Evolutionary conservation across 2,329 filamentous ascomycete species (phyloP), one percentile per base, ranked within the genome.

Genomic region (Fusarium devonianum): DNA sequence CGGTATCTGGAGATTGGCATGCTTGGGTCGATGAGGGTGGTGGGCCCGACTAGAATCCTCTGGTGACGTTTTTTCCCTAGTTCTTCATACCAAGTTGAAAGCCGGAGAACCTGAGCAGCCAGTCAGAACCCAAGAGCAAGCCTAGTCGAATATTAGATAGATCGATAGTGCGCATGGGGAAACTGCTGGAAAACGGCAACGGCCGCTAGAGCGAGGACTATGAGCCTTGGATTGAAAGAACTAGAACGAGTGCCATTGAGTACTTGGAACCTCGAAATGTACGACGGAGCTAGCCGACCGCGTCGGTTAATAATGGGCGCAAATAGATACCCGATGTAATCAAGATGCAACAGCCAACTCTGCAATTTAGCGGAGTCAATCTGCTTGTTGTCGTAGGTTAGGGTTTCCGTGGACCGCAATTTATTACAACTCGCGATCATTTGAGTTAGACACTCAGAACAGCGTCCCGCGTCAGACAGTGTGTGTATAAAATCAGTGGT

Each of bases 311-410:
- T 16, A 30, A 41, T 17, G 18, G 26, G 38, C 49, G 49, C 42
- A 14, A 54, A 49, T 44, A 50, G 26, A 54, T 28, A 58, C 49
- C 49, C 55, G 55, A 54, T 34, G 55, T 42, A 54, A 41, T 34
- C 16, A 48, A 37, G 33, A 39, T 37, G 28, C 28, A 49, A 55
- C 30, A 30, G 36, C 37, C n/a, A 44, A 44, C 29, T 30, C 35
- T 16, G 28, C 45, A 49, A 38, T 55, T 36, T 40, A 39, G 49
- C 32, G 32, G 30, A 46, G 54, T 53, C 41, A 36, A 52, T 44
- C 38, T 36, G 49, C 53, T 29, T 58, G 30, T 43, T 39, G 33
- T 51, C 39, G 53, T n/a, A 41, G 26, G 26, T 54, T 30, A 36
- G 23, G 30, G 45, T 32, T 28, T 19, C 28, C 18, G 41, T 34